Base-by-base conservation (phyloP, 768 basidiomycete genomes). In the Xerocomellus dryophilus region DNA sequence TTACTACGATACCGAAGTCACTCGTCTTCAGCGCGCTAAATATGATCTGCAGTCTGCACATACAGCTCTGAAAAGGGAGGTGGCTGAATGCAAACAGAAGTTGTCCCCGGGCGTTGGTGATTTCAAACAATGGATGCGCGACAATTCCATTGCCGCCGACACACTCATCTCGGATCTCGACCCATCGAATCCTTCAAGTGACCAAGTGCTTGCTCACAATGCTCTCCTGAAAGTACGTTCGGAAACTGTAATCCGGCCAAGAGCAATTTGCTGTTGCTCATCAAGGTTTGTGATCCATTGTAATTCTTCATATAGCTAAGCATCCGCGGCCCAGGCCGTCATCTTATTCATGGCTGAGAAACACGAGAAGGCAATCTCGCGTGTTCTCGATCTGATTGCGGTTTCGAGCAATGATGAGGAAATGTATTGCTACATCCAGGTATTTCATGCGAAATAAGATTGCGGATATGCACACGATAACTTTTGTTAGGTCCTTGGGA, bases 231-330 rank as follows among this genome's bases (percentile, higher is more conserved):
- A 7, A 7, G 8, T 12, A 17, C 18, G 18, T 45, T 54, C 15
- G 34, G 14, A 11, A 34, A 50, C 4, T 46, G 53, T 20, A 10
- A 46, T 27, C 49, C 53, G 3, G 2, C 23, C 6, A 48, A 58
- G 14, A 47, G 11, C 11, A 42, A 23, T n/a, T 43, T 58, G n/a
- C 39, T 58, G 5, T 34, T 58, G 15, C 48, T 58, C 2, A 14
- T 50, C 18, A 58, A 58, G 40, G 57, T 58, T 7, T 14, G 44
- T 21, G 17, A 9, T 20, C 31, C 6, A 10, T 10, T 1, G 25
- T 5, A 25, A 4, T 25, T 6, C n/a, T 29, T 0, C 40, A n/a
- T 29, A 4, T 5, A 25, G 6, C 25, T 6, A 25, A 25, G 8
- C 7, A 29, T 29, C 34, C 7, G 14, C 34, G 12, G 3, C 14